phyloP scores from a whole-genome alignment of 106 monocot genomes.

The Dendrobium catenatum region DNA sequence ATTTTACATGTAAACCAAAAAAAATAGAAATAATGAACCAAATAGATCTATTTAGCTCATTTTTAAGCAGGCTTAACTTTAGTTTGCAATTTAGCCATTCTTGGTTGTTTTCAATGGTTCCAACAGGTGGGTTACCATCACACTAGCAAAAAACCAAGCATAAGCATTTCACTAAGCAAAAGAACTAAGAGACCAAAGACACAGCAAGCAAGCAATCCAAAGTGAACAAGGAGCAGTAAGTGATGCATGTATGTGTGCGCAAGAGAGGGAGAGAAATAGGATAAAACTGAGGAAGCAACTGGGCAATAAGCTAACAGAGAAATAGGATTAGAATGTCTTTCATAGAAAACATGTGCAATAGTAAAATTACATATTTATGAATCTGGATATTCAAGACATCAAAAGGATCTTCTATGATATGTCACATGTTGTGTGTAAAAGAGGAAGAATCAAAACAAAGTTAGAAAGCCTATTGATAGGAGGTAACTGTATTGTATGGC shows the following conservation, averaged over 20 bases:
- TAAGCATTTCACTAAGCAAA: not conserved
- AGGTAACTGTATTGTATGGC: too few relatives aligned
- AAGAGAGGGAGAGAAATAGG: not conserved
- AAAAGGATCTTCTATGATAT: not conserved
- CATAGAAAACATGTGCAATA: not conserved
- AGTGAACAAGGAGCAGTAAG: not conserved
- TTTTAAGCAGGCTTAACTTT: not conserved
- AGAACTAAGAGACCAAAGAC: not conserved
- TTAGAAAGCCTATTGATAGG: not conserved
- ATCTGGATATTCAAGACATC: not conserved
- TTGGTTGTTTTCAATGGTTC: not conserved
- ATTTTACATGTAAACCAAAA: not conserved
- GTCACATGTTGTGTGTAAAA: too few relatives aligned
- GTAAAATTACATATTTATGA: not conserved
- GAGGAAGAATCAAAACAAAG: too few relatives aligned
- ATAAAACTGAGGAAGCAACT: not conserved
- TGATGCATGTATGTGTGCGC: not conserved
- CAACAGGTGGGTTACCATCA: not conserved
- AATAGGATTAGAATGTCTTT: not conserved
- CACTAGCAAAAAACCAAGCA: not conserved
- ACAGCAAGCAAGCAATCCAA: not conserved
- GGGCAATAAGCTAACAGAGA: not conserved
- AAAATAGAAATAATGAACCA: not conserved
- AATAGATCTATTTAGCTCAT: not conserved
- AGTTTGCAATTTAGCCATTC: not conserved